Conservation (phyloP, 2,329 filamentous ascomycete genomes). For the Grosmannia serpens region DNA sequence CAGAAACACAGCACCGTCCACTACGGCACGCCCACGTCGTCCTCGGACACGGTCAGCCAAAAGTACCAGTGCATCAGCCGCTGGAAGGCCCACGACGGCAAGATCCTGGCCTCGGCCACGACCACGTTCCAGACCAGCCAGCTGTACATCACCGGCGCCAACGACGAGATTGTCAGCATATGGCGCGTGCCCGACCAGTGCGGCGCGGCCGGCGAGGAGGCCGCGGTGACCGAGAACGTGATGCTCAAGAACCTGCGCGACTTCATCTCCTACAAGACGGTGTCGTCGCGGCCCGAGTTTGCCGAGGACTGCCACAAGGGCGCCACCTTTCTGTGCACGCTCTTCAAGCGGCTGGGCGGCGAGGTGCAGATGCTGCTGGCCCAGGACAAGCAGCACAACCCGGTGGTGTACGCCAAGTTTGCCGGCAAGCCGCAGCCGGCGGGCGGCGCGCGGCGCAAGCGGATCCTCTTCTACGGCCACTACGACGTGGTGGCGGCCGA, state of each 20-base stretch:
- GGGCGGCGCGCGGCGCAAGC: constrained; percentile 58
- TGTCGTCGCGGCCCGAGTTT: constrained; percentile 77
- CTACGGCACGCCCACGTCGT: constrained; percentile 43
- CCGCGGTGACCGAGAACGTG: constrained; percentile 36
- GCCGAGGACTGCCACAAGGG: constrained; percentile 87
- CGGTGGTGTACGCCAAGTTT: constrained; percentile 87
- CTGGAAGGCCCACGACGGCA: constrained; percentile 61
- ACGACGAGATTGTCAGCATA: constrained; percentile 78
- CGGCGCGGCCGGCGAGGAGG: constrained; percentile 23
- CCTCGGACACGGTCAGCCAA: constrained; percentile 44
- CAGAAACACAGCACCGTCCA: constrained; percentile 58
- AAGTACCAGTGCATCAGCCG: constrained; percentile 23
- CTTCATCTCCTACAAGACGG: constrained; percentile 83
- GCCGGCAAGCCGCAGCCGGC: constrained; percentile 50
- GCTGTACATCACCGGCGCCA: constrained; percentile 91
- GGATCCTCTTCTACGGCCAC: constrained; percentile 92
- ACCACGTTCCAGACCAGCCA: constrained; percentile 58
- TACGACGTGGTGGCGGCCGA: constrained; percentile 95
- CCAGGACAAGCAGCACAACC: constrained; percentile 63
- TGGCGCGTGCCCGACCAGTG: constrained; percentile 58
- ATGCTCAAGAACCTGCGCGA: constrained; percentile 64
- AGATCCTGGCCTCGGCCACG: constrained; percentile 74
- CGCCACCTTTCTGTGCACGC: constrained; percentile 76
- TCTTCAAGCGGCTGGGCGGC: constrained; percentile 88
- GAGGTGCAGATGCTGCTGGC: constrained; percentile 84